Percentiles rank a stretch among this genome's conserved stretches.
phyloP scores from a whole-genome alignment of 2,329 filamentous ascomycete species.

The Trichoderma endophyticum region DNA sequence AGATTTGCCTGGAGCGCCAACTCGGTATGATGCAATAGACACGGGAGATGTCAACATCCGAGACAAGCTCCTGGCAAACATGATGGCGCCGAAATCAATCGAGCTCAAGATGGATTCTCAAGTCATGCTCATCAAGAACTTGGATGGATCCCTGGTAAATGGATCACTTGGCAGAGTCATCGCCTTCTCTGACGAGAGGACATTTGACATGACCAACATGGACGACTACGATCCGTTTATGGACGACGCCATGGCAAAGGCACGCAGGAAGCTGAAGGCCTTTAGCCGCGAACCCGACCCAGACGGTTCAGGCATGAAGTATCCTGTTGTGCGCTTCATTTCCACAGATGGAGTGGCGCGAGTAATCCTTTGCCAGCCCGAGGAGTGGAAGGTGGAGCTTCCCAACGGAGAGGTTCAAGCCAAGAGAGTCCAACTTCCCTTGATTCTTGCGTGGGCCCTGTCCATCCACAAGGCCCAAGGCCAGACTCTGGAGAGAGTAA shows the following conservation, averaged over 20 bases:
- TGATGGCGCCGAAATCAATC: conserved; percentile 84
- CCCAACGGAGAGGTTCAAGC: conserved; percentile 93
- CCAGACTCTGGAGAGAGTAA: conserved; percentile 88
- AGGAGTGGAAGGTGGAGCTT: conserved; percentile 96
- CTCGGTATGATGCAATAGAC: conserved; percentile 72
- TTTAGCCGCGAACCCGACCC: conserved; percentile 43
- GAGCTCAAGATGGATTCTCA: conserved; percentile 88
- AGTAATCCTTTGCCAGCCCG: conserved; percentile 72
- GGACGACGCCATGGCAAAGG: conserved; percentile 44
- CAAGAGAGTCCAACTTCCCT: conserved; percentile 73
- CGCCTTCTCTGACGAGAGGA: conserved; percentile 39
- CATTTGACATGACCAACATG: conserved; percentile 38
- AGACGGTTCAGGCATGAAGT: conserved; percentile 54
- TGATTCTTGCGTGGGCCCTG: conserved; percentile 94
- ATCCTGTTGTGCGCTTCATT: conserved; percentile 80
- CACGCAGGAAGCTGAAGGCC: conserved; percentile 55
- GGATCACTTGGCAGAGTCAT: conserved; percentile 84
- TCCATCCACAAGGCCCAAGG: conserved; percentile 98
- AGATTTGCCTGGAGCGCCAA: conserved; percentile 64
- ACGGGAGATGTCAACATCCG: conserved; percentile 68
- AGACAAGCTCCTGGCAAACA: conserved; percentile 78
- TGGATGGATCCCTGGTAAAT: conserved; percentile 91
- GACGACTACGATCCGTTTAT: conserved; percentile 43
- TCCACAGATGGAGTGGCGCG: conserved; percentile 66
- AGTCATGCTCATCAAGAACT: conserved; percentile 99